Percentiles rank a stretch among this genome's conserved stretches.
phyloP scores from a whole-genome alignment of 106 monocot species.

The Allium fistulosum region DNA sequence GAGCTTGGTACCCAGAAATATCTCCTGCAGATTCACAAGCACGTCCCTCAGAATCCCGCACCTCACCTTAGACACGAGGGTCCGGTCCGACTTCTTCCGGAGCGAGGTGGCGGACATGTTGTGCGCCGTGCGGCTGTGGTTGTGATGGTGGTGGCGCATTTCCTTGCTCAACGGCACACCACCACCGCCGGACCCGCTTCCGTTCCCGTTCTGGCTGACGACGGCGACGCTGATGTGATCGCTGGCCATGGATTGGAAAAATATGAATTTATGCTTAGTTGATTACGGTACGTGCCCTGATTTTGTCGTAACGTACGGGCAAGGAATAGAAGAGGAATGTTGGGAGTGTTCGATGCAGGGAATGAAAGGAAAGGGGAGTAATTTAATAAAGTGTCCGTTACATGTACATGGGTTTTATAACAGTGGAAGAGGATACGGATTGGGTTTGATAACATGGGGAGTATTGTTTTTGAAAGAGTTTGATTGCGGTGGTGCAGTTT shows the following conservation, averaged over 20 bases:
- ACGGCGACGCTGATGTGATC: not conserved
- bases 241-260: not conserved
- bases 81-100: slow-evolving; percentile 46
- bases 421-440: too few species aligned
- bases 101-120: slow-evolving; percentile 66
- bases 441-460: too few species aligned
- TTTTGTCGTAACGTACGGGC: too few species aligned
- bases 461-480: too few species aligned
- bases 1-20: slow-evolving; percentile 91
- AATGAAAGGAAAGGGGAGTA: too few species aligned
- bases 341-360: too few species aligned
- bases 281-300: too few species aligned
- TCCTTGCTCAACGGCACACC: slow-evolving; percentile 24
- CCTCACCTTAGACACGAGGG: slow-evolving; percentile 43
- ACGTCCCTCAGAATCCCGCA: slow-evolving; percentile 31
- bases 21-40: slow-evolving; percentile 71
- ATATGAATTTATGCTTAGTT: too few species aligned
- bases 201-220: not conserved
- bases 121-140: slow-evolving; percentile 43
- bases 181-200: not conserved
- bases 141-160: slow-evolving; percentile 21
- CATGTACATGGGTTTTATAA: too few species aligned
- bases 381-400: too few species aligned
- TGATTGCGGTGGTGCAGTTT: too few species aligned
- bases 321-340: too few species aligned